phyloP scores from a whole-genome alignment of 225 moss, liverwort and hornwort genomes.

The Takakia lepidozioides region DNA sequence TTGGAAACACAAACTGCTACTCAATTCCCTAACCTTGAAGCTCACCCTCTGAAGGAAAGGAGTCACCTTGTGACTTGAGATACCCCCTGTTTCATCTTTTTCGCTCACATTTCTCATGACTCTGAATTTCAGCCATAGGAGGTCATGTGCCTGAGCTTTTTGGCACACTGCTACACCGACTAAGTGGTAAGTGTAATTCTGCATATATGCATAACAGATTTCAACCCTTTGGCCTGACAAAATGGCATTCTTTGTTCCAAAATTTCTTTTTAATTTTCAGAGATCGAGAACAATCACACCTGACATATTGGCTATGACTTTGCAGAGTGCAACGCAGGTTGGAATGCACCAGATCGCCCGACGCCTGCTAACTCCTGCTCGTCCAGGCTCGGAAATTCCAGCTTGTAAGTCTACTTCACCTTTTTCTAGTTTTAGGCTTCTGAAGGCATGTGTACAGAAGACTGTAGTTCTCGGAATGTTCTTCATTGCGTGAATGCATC shows the following conservation, averaged over 20 bases:
- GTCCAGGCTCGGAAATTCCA: slow-evolving; percentile 10
- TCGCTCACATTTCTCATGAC: background rate
- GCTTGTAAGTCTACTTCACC: slow-evolving; percentile 16
- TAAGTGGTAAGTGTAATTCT: background rate
- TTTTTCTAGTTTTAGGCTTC: background rate
- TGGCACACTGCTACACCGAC: background rate
- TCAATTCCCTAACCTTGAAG: background rate
- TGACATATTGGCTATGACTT: no score
- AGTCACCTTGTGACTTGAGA: background rate
- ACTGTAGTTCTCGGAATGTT: background rate
- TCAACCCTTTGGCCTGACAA: no score
- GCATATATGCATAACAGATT: no score
- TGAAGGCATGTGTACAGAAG: background rate
- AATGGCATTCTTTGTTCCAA: no score
- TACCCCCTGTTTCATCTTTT: background rate
- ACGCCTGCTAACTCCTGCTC: slow-evolving; percentile 25
- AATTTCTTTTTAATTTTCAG: no score
- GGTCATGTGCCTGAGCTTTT: background rate
- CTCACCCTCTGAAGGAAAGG: no score
- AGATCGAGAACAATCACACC: no score
- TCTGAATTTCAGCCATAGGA: background rate
- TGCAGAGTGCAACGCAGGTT: no score
- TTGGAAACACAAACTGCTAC: background rate
- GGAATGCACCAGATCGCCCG: slow-evolving; percentile 30
- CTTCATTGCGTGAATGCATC: no score